Conservation (phyloP, 768 basidiomycete genomes). For the Grammothele lineata region DNA sequence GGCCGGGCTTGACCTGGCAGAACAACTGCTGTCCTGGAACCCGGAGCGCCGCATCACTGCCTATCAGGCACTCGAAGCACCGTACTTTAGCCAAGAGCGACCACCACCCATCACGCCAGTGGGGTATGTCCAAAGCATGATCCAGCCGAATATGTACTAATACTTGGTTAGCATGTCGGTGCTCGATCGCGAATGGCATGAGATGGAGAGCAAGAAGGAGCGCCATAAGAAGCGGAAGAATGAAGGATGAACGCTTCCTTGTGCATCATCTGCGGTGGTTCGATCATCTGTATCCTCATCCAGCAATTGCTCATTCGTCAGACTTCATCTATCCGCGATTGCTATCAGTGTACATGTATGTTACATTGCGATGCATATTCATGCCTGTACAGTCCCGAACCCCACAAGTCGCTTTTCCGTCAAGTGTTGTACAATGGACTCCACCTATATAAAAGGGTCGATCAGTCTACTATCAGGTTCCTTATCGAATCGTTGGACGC, state of each 20-base stretch:
- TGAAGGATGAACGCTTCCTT: slow-evolving; percentile 35
- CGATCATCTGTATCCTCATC: not conserved
- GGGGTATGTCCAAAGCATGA: slow-evolving; percentile 54
- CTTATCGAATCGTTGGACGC: slow-evolving; percentile 23
- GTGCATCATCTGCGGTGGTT: not conserved
- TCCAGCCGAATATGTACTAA: slow-evolving; percentile 67
- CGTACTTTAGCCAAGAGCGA: slow-evolving; percentile 82
- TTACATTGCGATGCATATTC: slow-evolving; percentile 16
- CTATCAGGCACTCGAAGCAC: slow-evolving; percentile 68
- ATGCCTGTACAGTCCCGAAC: slow-evolving; percentile 21
- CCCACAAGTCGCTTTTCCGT: slow-evolving; percentile 63
- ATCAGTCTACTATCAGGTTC: slow-evolving; percentile 4
- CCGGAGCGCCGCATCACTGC: slow-evolving; percentile 77
- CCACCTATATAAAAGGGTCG: slow-evolving; percentile 48
- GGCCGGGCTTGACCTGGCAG: slow-evolving; percentile 83
- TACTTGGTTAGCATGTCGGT: slow-evolving; percentile 54
- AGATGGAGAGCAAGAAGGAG: slow-evolving; percentile 92
- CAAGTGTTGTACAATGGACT: slow-evolving; percentile 82
- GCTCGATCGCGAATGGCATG: slow-evolving; percentile 96
- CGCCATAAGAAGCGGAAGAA: slow-evolving; percentile 76
- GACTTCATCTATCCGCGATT: slow-evolving; percentile 20
- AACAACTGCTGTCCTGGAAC: slow-evolving; percentile 75
- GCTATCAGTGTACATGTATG: slow-evolving; percentile 27
- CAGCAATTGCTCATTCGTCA: slow-evolving; percentile 11
- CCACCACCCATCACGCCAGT: slow-evolving; percentile 71